Evolutionary conservation across 1,284 basidiomycete genomes (phyloP), one percentile per base, ranked within the genome.

Genomic region (Cutaneotrichosporon sp.): DNA sequence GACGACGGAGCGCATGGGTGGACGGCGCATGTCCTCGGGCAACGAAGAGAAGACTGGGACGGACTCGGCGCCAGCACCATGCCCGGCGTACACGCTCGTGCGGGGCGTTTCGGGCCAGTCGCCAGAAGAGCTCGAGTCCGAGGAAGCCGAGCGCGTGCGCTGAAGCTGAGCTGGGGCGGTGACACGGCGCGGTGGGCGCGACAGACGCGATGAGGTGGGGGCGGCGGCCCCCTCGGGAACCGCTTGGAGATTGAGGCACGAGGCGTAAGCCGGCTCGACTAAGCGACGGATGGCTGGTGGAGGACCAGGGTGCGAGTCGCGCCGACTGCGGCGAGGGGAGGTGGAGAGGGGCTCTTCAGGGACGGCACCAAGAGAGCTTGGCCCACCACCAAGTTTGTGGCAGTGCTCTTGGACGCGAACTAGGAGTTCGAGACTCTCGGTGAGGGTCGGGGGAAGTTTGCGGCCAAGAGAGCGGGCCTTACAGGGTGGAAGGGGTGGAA

Each of bases 401-500:
- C 62, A 59, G 46, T 63, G 61, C 5, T 62, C 50, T 21, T 26
- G 52, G 13, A 64, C 58, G 38, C 60, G 58, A 14, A 63, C 67
- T 5, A 76, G 69, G 16, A 64, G 56, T 59, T 74, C 73, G 9
- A 77, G 68, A 2, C 67, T 70, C 60, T 75, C 74, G 1, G 75
- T 75, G 53, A 71, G 62, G 16, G 64, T 62, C 16, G 72, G 71
- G 1, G 75, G 73, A 21, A 74, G 64, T 61, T 73, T 73, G 26
- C 73, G 63, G n/a, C 68, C 67, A 10, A 74, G 58, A 5, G 58
- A 10, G 22, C 55, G 36, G 38, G 38, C 21, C 22, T 14, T 58
- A 50, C 69, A 32, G 30, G 55, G 53, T 8, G 31, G 61, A 6
- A 32, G 11, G 8, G 36, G 31, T 30, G 61, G 49, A 13, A 58